Evolutionary conservation across 2,329 filamentous ascomycete genomes (phyloP), one percentile per base, ranked within the genome.

Genomic region (Fusarium staphyleae): DNA sequence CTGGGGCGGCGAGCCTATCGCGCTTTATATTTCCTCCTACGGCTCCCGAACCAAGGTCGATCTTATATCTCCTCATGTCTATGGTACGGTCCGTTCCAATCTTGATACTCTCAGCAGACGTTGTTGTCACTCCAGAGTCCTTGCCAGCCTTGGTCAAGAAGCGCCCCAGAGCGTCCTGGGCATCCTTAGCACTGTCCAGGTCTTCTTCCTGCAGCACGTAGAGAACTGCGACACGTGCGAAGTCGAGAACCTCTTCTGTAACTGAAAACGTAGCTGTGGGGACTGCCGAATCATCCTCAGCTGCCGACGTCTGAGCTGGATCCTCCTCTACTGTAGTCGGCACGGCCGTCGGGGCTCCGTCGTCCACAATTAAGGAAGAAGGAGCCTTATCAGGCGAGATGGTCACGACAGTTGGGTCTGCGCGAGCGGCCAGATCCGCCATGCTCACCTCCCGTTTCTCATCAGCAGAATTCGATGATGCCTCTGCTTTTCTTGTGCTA

Each of bases 181-280:
- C 84, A 5, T 70, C 70, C 39, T 81, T 77, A 0, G 85, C 86
- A 32, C 75, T 74, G 26, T 74, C 69, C 2, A 86, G 63, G 5
- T 70, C 75, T 50, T 82, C 72, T 60, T 85, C 72, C 64, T 88
- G 84, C 2, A 88, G 73, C 19, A 89, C 75, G 59, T 78, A 88
- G 13, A 89, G 75, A 3, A 89, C 81, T 0, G 79, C 80, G 2
- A 87, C 78, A 3, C 86, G 79, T 1, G 84, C 81, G 72, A 89
- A 89, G 64, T 89, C 86, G 1, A 87, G 72, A 0, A 80, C 78
- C 42, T 83, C 76, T 49, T 86, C 77, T 1, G 82, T 83, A 11
- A 84, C 74, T 0, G 67, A 68, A 42, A 87, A 87, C 2, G 60
- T 65, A 15, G 40, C 37, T 11, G 41, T 60, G 13, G 65, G 50